Percentiles rank a stretch among this genome's conserved stretches.
Conservation (phyloP, 805 yeast genomes). For the Millerozyma miso region DNA sequence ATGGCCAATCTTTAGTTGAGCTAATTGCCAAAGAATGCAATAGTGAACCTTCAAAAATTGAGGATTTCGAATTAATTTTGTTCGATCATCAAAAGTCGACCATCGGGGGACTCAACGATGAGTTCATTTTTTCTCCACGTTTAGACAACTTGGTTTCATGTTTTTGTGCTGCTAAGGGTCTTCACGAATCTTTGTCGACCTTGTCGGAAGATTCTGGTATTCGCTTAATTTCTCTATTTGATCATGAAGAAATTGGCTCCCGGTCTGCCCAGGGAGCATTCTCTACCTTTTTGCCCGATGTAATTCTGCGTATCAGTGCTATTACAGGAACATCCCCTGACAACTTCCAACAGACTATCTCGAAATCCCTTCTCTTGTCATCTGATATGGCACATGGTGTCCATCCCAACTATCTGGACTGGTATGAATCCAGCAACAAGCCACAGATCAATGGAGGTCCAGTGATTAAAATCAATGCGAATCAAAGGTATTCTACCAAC, state of each 20-base stretch:
- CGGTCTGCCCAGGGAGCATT: slow-evolving; percentile 95
- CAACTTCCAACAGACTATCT: slow-evolving; percentile 49
- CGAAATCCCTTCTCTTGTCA: slow-evolving; percentile 82
- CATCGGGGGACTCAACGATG: slow-evolving; percentile 86
- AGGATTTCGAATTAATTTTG: slow-evolving; percentile 84
- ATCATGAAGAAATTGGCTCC: slow-evolving; percentile 96
- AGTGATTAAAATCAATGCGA: slow-evolving; percentile 88
- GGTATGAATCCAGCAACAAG: slow-evolving; percentile 72
- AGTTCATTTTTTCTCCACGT: slow-evolving; percentile 87
- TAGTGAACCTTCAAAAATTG: slow-evolving; percentile 54
- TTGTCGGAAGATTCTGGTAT: slow-evolving; percentile 53
- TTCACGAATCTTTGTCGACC: slow-evolving; percentile 49
- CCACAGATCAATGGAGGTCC: slow-evolving; percentile 89
- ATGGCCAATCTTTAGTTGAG: slow-evolving; percentile 65
- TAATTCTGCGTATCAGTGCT: slow-evolving; percentile 56
- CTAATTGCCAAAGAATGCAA: slow-evolving; percentile 63
- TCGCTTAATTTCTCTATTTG: slow-evolving; percentile 77
- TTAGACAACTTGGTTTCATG: slow-evolving; percentile 89
- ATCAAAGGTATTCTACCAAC: slow-evolving; percentile 93
- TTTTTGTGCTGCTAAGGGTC: slow-evolving; percentile 69
- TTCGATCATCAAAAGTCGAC: slow-evolving; percentile 81
- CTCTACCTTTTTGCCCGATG: slow-evolving; percentile 81
- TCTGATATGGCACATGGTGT: slow-evolving; percentile 98
- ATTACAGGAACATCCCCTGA: slow-evolving; percentile 16
- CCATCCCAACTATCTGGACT: slow-evolving; percentile 82